Percentiles rank a stretch among this genome's conserved stretches.
These are phyloP conservation scores for Rhizopogon salebrosus DNA, from an alignment of 768 basidiomycete genomes.

Conservation along the genomic window DNA sequence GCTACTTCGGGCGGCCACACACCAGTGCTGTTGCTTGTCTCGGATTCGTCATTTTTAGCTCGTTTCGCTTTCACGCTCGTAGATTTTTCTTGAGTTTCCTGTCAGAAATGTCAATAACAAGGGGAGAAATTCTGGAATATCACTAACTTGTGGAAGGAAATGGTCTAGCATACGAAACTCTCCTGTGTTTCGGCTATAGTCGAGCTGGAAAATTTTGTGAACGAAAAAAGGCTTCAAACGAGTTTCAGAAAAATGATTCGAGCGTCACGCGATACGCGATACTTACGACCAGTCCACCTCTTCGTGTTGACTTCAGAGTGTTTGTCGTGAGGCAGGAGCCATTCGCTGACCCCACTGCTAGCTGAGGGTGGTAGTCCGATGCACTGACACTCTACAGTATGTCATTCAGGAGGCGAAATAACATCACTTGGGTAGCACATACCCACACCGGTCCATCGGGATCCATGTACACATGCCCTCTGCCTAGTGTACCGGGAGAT, in stretches of 20 bases:
- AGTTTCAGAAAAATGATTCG: not conserved
- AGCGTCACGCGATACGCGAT: not conserved
- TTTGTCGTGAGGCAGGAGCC: slow-evolving; percentile 78
- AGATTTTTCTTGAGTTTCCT: slow-evolving; percentile 45
- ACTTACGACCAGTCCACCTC: slow-evolving; percentile 70
- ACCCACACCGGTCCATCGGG: slow-evolving; percentile 85
- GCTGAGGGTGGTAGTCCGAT: slow-evolving; percentile 85
- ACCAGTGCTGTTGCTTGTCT: slow-evolving; percentile 39
- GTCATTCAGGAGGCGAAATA: not conserved
- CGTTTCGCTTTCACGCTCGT: slow-evolving; percentile 30
- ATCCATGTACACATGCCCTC: slow-evolving; percentile 67
- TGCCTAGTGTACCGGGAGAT: slow-evolving; percentile 67
- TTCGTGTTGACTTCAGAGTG: slow-evolving; percentile 56
- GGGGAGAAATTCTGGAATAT: not conserved
- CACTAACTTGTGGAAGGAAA: slow-evolving; percentile 64
- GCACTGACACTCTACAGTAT: slow-evolving; percentile 53
- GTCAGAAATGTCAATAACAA: slow-evolving; percentile 1
- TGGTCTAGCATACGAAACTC: slow-evolving; percentile 88
- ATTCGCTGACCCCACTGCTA: slow-evolving; percentile 80
- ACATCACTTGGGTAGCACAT: slow-evolving; percentile 16
- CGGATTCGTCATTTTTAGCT: slow-evolving; percentile 19
- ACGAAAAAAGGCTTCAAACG: slow-evolving; percentile 63
- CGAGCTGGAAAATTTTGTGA: slow-evolving; percentile 80
- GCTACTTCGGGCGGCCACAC: slow-evolving; percentile 80
- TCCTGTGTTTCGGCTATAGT: slow-evolving; percentile 71